phyloP scores from a whole-genome alignment of 768 basidiomycete genomes.

The Chalciporus piperatus region DNA sequence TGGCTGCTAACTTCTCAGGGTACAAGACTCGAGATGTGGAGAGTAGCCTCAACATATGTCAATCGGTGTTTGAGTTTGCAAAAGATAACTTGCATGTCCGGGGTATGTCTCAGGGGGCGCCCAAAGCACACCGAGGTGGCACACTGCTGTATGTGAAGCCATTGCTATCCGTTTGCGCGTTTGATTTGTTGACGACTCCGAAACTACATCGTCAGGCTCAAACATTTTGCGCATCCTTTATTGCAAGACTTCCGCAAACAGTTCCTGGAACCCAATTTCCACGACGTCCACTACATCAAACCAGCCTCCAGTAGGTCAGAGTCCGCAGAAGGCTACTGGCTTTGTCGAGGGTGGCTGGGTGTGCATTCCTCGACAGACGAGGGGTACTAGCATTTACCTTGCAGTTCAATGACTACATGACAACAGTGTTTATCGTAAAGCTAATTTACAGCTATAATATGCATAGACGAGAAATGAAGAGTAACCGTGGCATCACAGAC shows the following conservation, averaged over 20 bases:
- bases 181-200: neutral
- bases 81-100: conserved; percentile 47
- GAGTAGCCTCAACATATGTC: conserved; percentile 68
- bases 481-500: neutral
- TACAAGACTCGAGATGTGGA: conserved; percentile 63
- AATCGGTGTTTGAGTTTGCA: conserved; percentile 71
- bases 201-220: conserved; percentile 51
- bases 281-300: conserved; percentile 67
- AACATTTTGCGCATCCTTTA: conserved; percentile 79
- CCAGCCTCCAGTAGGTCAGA: conserved; percentile 77
- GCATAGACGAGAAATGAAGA: conserved; percentile 1
- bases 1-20: conserved; percentile 84
- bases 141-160: conserved; percentile 49
- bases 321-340: conserved; percentile 82
- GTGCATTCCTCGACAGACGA: neutral
- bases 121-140: conserved; percentile 40
- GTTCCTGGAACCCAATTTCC: conserved; percentile 62
- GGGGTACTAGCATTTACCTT: neutral
- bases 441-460: conserved; percentile 20
- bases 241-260: conserved; percentile 60
- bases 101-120: conserved; percentile 39
- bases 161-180: neutral
- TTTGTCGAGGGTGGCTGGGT: conserved; percentile 72
- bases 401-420: neutral
- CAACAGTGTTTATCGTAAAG: neutral